Evolutionary conservation across 495 filamentous ascomycete genomes (phyloP).

Genomic region (Trichoderma asperelloides): DNA sequence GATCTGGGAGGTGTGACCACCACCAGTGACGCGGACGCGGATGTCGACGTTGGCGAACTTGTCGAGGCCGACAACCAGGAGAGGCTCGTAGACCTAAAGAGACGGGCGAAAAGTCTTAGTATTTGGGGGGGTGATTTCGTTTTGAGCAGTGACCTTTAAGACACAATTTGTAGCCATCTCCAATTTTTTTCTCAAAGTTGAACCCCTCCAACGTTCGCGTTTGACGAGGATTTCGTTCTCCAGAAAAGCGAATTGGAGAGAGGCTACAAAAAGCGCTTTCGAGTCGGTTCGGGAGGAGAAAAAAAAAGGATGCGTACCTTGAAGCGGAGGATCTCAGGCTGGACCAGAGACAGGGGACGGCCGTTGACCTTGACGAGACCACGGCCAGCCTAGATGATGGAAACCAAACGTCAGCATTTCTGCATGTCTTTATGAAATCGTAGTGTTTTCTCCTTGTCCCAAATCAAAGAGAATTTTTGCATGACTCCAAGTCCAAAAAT

Average conservation of each 20-base stretch:
- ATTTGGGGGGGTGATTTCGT: background rate
- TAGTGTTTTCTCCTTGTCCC: background rate
- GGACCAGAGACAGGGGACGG: conserved; percentile 83
- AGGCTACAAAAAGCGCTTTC: background rate
- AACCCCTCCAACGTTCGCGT: background rate
- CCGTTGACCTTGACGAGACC: conserved; percentile 99
- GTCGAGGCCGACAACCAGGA: conserved; percentile 91
- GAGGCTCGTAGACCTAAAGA: conserved; percentile 80
- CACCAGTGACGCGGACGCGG: conserved; percentile 89
- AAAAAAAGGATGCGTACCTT: conserved; percentile 48
- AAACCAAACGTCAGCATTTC: conserved; percentile 9
- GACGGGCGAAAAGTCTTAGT: background rate
- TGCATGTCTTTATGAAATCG: background rate
- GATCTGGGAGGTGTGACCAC: conserved; percentile 95
- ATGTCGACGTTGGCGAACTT: conserved; percentile 97
- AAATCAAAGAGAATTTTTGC: background rate
- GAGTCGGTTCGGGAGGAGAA: conserved; percentile 1
- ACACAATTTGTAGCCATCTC: background rate
- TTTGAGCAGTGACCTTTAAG: background rate
- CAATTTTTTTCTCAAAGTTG: background rate
- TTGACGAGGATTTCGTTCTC: conserved; percentile 10
- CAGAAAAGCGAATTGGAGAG: background rate
- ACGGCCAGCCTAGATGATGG: conserved; percentile 62
- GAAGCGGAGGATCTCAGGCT: conserved; percentile 95
- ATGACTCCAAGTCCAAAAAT: background rate